A percentile compares a stretch with the other conserved stretches of the same genome.
Conservation (phyloP, 2,329 filamentous ascomycete genomes). For the Chlorencoelia australis region DNA sequence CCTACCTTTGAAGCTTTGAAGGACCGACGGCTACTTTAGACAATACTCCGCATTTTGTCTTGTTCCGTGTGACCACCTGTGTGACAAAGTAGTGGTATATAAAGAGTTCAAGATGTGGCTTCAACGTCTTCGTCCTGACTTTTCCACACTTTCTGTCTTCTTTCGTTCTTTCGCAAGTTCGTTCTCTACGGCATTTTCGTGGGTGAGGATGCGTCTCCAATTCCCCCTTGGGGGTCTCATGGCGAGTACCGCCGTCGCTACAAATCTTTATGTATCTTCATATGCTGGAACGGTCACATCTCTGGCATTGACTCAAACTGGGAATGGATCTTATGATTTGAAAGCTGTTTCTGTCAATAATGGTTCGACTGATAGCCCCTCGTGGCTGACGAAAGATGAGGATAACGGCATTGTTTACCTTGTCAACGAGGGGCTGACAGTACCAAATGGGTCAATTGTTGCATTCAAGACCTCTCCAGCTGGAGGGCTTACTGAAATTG, state of each 20-base stretch:
- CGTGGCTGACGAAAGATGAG: conserved; percentile 20
- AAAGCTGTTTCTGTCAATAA: conserved; percentile 13
- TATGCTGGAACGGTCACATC: conserved; percentile 30
- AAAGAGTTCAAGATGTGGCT: no score
- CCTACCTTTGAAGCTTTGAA: no score
- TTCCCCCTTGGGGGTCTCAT: conserved; percentile 13
- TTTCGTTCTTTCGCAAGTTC: background rate
- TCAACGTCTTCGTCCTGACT: no score
- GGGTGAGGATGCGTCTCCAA: conserved; percentile 14
- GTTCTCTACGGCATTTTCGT: background rate
- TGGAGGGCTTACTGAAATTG: conserved; percentile 32
- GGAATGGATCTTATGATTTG: conserved; percentile 17
- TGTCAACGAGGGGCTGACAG: conserved; percentile 17
- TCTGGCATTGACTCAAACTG: conserved; percentile 21
- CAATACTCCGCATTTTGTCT: no score
- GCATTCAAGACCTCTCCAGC: conserved; percentile 26
- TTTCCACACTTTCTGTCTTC: background rate
- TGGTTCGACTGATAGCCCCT: conserved; percentile 16
- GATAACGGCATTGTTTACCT: conserved; percentile 20
- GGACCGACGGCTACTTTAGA: no score
- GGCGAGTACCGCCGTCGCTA: conserved; percentile 7
- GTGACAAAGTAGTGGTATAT: no score
- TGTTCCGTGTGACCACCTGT: no score
- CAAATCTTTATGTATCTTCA: conserved; percentile 30
- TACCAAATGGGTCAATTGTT: conserved; percentile 13